Conservation (phyloP, 208 protist species). For the Leishmania martiniquensis region DNA sequence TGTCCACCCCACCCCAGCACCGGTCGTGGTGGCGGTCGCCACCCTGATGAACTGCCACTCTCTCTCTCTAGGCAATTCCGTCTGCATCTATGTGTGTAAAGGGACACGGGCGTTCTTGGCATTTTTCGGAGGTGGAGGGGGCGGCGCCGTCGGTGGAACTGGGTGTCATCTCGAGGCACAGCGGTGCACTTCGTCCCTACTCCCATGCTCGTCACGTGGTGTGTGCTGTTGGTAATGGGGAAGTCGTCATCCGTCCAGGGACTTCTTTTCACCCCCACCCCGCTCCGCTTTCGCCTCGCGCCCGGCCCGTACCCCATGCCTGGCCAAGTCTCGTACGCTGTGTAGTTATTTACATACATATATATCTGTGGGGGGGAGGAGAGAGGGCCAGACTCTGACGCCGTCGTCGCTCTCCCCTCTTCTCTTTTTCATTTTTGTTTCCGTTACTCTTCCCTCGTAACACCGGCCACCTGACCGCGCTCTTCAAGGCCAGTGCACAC, state of each 20-base stretch:
- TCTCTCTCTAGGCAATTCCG: too few species aligned
- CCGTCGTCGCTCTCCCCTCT: constrained; percentile 5
- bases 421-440: constrained; percentile 3
- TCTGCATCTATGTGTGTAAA: too few species aligned
- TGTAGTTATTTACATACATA: not conserved
- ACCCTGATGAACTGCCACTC: too few species aligned
- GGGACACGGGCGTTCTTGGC: too few species aligned
- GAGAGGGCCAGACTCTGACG: not conserved
- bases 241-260: not conserved
- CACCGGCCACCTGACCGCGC: not conserved
- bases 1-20: too few species aligned
- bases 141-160: too few species aligned
- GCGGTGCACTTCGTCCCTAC: too few species aligned
- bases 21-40: not conserved
- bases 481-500: not conserved
- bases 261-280: not conserved
- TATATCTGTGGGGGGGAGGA: too few species aligned
- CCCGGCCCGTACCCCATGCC: not conserved
- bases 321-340: not conserved
- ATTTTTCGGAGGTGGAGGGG: too few species aligned
- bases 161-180: too few species aligned
- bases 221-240: not conserved
- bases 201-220: too few species aligned
- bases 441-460: not conserved
- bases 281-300: not conserved